Evolutionary conservation across 1,284 basidiomycete species (phyloP), one percentile per base, ranked within the genome.

Genomic region (Golubevia sp.): DNA sequence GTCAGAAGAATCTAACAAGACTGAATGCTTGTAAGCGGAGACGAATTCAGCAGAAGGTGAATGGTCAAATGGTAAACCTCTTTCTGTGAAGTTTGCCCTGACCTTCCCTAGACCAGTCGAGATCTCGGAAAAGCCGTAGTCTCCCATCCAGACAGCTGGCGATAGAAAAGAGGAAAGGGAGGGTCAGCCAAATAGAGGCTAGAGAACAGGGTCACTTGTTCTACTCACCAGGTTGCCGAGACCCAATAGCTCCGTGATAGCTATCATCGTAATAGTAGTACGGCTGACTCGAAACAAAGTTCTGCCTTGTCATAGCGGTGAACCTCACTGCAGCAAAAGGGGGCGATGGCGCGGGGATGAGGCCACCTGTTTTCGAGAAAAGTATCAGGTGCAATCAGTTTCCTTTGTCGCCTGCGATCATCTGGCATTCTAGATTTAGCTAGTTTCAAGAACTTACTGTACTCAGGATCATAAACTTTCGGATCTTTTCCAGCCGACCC

Each of bases 141-240:
- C 68, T 34, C 91, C 92, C 92, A 94, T 93, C 92, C 92, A 93
- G 52, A 93, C 92, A 0, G 92, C 92, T 0, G 92, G 92, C 74
- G n/a, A n/a, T n/a, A n/a, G n/a, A n/a, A n/a, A n/a, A n/a, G n/a
- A n/a, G n/a, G n/a, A n/a, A n/a, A n/a, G n/a, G n/a, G n/a, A n/a
- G n/a, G n/a, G n/a, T n/a, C n/a, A n/a, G n/a, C n/a, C n/a, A n/a
- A n/a, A n/a, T n/a, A n/a, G n/a, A n/a, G n/a, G n/a, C n/a, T n/a
- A n/a, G n/a, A n/a, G n/a, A n/a, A n/a, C n/a, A n/a, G n/a, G n/a
- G n/a, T n/a, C n/a, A n/a, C n/a, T n/a, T n/a, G n/a, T n/a, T n/a
- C n/a, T n/a, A n/a, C 38, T 44, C 38, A 44, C 38, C 38, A 13
- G 38, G 30, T 11, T 73, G 71, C 1, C 71, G 57, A 15, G 61